Base-by-base conservation (phyloP, 169 alveolate genomes). In the Toxoplasma gondii region DNA sequence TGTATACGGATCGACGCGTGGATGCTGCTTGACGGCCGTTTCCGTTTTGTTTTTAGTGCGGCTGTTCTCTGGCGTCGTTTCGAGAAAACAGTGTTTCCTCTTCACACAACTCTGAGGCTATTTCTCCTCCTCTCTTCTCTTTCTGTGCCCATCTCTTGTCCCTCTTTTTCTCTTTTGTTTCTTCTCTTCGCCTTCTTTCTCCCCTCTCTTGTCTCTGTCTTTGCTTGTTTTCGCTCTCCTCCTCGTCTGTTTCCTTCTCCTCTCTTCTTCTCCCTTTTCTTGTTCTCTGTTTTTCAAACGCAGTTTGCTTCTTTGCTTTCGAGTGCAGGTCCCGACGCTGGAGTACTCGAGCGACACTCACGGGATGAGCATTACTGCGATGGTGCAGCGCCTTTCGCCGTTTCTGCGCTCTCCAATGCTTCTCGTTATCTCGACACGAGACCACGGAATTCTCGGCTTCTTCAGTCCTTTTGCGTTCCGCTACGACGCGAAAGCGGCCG, bases 301-400 rank as follows among this genome's bases (percentile, higher is more conserved):
- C n/a, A n/a, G n/a, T n/a, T 9, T 53, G 67, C 19, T 9, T 19
- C 27, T 53, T 53, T 53, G 9, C 9, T 53, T 53, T 53, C 19
- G 19, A 53, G 9, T 53, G 9, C 67, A 74, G 84, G 84, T 74
- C 7, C 84, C 84, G 43, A 31, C 39, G 45, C 22, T 74, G 84
- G 43, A 34, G 43, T 74, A 74, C n/a, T 34, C 84, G 84, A 74
- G 84, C 84, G 84, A 74, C 49, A 74, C 9, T 16, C 39, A 74
- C 84, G 84, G 84, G 19, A 74, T 74, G 84, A 74, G 84, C 44
- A 74, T 74, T 44, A 74, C 84, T n/a, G 84, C 84, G 44, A 31
- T 74, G 84, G 12, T 74, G 12, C 84, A 74, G 10, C 84, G 43
- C 39, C 49, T 74, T 16, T 7, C 39, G 44, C 84, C 19, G 44